A percentile compares a stretch with the other conserved stretches of the same genome.
phyloP scores from a whole-genome alignment of 306 rosid species.

The Acmispon strigosus region DNA sequence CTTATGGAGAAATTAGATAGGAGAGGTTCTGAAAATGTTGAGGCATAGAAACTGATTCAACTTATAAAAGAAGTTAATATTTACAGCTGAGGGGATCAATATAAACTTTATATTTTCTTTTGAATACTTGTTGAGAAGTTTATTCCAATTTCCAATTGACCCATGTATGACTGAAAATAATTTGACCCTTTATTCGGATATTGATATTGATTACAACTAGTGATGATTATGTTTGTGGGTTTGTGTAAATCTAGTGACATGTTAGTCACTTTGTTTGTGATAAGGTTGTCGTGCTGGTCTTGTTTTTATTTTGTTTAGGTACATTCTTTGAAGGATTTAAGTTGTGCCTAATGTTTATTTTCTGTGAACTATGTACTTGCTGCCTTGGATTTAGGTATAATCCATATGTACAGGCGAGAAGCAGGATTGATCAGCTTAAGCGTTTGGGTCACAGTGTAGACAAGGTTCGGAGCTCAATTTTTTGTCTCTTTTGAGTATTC shows the following conservation, averaged over 20 bases:
- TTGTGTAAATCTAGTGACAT: not conserved
- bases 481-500: not conserved
- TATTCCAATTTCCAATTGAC: too few relatives aligned
- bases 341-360: not conserved
- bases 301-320: not conserved
- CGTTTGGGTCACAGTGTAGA: conserved; percentile 98
- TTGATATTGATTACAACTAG: not conserved
- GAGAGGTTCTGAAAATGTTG: too few relatives aligned
- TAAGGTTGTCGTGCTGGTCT: not conserved
- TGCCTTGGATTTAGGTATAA: conserved; percentile 65
- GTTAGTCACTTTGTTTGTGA: not conserved
- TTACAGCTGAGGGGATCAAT: too few relatives aligned
- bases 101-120: too few relatives aligned
- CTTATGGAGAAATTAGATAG: too few relatives aligned
- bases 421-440: conserved; percentile 98
- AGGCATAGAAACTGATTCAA: too few relatives aligned
- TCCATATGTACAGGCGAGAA: conserved; percentile 92
- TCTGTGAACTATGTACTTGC: not conserved
- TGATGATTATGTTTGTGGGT: not conserved
- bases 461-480: conserved; percentile 50
- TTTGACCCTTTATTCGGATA: not conserved
- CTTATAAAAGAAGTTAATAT: too few relatives aligned
- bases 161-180: not conserved
- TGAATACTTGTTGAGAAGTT: too few relatives aligned
- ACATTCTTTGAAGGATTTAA: not conserved